phyloP scores from a whole-genome alignment of 2,329 filamentous ascomycete species.

The Neoarthrinium moseri region DNA sequence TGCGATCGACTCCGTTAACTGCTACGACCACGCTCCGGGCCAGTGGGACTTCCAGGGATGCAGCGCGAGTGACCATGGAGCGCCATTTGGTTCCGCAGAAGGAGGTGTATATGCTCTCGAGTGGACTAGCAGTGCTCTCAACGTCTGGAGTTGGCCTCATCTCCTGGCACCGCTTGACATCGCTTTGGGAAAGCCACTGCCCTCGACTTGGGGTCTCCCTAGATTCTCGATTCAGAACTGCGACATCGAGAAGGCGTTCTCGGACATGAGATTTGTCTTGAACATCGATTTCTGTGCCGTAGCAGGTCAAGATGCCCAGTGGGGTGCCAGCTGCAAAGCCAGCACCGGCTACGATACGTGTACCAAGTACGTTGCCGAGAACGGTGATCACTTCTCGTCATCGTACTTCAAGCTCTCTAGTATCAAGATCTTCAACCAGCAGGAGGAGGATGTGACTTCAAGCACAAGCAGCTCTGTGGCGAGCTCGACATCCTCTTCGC shows the following conservation, averaged over 20 bases:
- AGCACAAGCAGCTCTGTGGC: not conserved
- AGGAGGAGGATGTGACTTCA: not conserved
- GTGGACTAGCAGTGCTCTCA: conserved; percentile 61
- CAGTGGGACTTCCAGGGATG: conserved; percentile 41
- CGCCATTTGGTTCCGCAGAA: conserved; percentile 33
- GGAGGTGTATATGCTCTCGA: conserved; percentile 50
- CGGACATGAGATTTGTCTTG: conserved; percentile 24
- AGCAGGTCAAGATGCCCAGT: conserved; percentile 18
- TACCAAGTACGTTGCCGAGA: conserved; percentile 17
- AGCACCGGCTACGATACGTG: conserved; percentile 18
- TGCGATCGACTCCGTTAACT: conserved; percentile 34
- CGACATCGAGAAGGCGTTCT: conserved; percentile 25
- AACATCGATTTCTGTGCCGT: conserved; percentile 21
- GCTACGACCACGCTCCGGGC: conserved; percentile 33
- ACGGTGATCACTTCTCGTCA: conserved; percentile 14
- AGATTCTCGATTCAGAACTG: conserved; percentile 23
- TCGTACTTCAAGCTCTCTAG: conserved; percentile 21
- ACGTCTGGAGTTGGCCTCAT: conserved; percentile 62
- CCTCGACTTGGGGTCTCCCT: conserved; percentile 24
- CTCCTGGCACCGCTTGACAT: conserved; percentile 54
- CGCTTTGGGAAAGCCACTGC: conserved; percentile 23
- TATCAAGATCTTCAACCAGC: conserved; percentile 14
- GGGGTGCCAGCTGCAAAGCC: conserved; percentile 17
- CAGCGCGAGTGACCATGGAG: conserved; percentile 34
- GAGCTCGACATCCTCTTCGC: conserved; percentile 8